A percentile compares a stretch with the other conserved stretches of the same genome.
Conservation (phyloP, 371 early-diverging fungal species). For the Mortierella sp. region DNA sequence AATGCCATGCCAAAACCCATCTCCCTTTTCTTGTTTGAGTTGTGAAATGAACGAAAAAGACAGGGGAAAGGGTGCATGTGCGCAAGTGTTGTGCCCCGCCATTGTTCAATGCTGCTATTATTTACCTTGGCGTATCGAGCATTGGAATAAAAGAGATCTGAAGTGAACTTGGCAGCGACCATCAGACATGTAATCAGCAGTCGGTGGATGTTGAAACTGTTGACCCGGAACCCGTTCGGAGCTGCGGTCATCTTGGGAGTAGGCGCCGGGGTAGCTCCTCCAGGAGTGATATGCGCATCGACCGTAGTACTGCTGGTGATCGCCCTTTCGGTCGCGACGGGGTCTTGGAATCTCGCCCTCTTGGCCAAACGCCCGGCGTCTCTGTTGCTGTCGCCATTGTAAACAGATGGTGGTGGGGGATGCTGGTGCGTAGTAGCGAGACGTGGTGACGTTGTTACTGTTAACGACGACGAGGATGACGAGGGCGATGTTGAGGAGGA, state of each 20-base stretch:
- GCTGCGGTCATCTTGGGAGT: constrained; percentile 26
- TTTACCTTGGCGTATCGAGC: constrained; percentile 81
- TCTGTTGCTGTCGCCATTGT: not conserved
- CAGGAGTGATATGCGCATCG: constrained; percentile 20
- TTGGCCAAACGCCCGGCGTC: not conserved
- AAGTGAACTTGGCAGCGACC: constrained; percentile 86
- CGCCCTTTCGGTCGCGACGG: not conserved
- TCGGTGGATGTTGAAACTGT: constrained; percentile 71
- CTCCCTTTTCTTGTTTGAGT: not conserved
- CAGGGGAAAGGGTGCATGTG: constrained; percentile 8
- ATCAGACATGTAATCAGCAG: constrained; percentile 80
- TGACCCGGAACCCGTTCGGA: constrained; percentile 27
- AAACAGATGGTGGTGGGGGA: not conserved
- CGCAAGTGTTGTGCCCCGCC: not conserved
- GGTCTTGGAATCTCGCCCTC: constrained; percentile 6
- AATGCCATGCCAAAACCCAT: not conserved
- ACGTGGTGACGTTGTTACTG: not conserved
- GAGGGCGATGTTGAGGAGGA: not conserved
- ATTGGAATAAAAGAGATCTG: constrained; percentile 88
- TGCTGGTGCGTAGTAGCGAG: not conserved
- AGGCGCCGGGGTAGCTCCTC: constrained; percentile 29
- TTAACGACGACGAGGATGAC: not conserved
- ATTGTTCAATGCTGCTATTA: not conserved
- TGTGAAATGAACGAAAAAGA: constrained; percentile 2
- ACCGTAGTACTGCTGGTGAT: not conserved